Percentiles rank a stretch among this genome's conserved stretches.
Evolutionary conservation across 2,329 filamentous ascomycete genomes (phyloP).

Genomic region (Juglanconis sp.): DNA sequence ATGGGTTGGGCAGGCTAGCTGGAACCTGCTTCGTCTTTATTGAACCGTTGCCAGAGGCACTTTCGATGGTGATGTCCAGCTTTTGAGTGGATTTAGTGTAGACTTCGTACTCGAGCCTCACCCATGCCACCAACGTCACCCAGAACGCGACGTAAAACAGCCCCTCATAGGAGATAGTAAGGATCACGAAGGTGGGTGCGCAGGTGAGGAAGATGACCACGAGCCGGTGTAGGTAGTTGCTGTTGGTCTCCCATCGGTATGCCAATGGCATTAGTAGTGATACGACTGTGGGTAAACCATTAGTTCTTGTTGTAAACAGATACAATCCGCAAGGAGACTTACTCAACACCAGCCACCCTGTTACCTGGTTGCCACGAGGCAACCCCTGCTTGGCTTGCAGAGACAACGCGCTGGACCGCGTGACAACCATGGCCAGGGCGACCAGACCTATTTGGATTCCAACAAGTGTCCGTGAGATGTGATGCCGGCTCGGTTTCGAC

Average conservation of each 20-base stretch:
- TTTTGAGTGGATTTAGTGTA: conserved; percentile 42
- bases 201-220: conserved; percentile 89
- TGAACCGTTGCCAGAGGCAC: background rate
- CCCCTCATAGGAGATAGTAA: conserved; percentile 96
- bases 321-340: conserved; percentile 29
- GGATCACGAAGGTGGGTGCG: conserved; percentile 88
- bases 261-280: conserved; percentile 77
- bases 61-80: conserved; percentile 7
- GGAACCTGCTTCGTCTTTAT: conserved; percentile 10
- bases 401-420: conserved; percentile 78
- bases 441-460: conserved; percentile 77
- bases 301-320: conserved; percentile 15
- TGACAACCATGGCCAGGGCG: conserved; percentile 78
- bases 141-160: conserved; percentile 93
- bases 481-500: conserved; percentile 31
- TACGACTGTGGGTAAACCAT: conserved; percentile 44
- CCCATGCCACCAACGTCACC: conserved; percentile 79
- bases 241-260: conserved; percentile 77
- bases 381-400: conserved; percentile 82
- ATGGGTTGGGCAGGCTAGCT: conserved; percentile 26
- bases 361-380: conserved; percentile 80
- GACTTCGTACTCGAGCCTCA: conserved; percentile 81
- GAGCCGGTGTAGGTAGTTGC: conserved; percentile 85
- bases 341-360: conserved; percentile 80
- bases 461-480: conserved; percentile 56